Conservation (phyloP, 169 alveolate species). For the Neospora caninum region DNA sequence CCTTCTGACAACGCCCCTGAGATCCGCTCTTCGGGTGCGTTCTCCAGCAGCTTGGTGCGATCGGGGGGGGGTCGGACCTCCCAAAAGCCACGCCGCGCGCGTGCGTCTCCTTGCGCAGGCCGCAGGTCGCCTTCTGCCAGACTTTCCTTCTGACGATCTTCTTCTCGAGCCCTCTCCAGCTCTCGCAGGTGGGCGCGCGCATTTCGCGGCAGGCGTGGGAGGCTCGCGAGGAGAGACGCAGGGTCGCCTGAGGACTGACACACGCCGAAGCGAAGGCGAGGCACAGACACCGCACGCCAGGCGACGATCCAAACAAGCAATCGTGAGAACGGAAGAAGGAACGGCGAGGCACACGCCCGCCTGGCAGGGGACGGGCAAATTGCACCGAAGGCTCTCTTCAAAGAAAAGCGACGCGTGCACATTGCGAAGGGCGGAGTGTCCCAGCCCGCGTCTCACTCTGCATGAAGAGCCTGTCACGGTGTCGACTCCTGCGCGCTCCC, state of each 20-base stretch:
- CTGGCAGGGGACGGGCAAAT: too few relatives aligned
- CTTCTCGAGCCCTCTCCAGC: background rate
- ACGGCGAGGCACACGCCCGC: too few relatives aligned
- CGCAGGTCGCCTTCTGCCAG: background rate
- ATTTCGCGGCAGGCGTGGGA: background rate
- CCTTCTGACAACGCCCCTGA: background rate
- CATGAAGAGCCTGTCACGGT: too few relatives aligned
- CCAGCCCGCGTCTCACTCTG: too few relatives aligned
- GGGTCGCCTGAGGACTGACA: background rate
- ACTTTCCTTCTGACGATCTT: background rate
- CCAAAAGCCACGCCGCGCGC: background rate
- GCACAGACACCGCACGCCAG: background rate
- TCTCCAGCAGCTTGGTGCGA: background rate
- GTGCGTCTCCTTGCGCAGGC: background rate
- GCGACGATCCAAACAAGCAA: background rate
- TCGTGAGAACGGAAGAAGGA: background rate
- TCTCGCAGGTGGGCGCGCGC: slow-evolving; percentile 17
- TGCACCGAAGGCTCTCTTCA: too few relatives aligned
- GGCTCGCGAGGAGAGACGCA: background rate
- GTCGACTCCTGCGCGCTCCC: too few relatives aligned
- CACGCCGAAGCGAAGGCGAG: background rate
- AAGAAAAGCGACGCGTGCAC: background rate
- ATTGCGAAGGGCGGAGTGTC: background rate
- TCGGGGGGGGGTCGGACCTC: background rate
- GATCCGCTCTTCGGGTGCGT: background rate